phyloP scores from a whole-genome alignment of 257 asterid genomes.

The Orobanche coerulescens region DNA sequence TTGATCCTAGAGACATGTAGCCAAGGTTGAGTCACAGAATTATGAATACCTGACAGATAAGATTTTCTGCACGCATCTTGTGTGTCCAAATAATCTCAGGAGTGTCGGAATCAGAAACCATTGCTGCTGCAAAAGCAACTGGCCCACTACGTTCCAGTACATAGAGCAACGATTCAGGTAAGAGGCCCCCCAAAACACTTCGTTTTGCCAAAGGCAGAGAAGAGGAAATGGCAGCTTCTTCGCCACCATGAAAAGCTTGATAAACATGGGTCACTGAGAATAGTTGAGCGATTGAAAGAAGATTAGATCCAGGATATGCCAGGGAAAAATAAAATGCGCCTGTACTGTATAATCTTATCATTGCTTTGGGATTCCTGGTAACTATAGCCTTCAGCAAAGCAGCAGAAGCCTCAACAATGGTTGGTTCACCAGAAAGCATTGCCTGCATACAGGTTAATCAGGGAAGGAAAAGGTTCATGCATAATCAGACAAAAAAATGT shows the following conservation, averaged over 20 bases:
- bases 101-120: conserved; percentile 99
- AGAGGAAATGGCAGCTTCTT: conserved; percentile 94
- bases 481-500: too few relatives aligned
- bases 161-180: conserved; percentile 96
- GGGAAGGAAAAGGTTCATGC: neutral
- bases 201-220: conserved; percentile 94
- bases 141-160: conserved; percentile 97
- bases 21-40: conserved; percentile 10
- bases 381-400: conserved; percentile 87
- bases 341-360: conserved; percentile 92
- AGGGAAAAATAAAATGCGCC: conserved; percentile 93
- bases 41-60: conserved; percentile 72
- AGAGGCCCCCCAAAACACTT: conserved; percentile 96
- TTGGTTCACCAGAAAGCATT: conserved; percentile 93
- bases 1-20: neutral
- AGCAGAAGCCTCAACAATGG: conserved; percentile 87
- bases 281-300: conserved; percentile 81
- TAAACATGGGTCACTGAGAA: conserved; percentile 86
- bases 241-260: conserved; percentile 99
- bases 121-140: conserved; percentile 89
- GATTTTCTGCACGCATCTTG: conserved; percentile 95
- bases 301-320: conserved; percentile 99
- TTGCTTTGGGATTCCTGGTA: conserved; percentile 95
- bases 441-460: conserved; percentile 43
- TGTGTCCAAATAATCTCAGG: conserved; percentile 99